Evolutionary conservation across 805 yeast genomes (phyloP), one percentile per base, ranked within the genome.

Genomic region (Ogataea angusta): DNA sequence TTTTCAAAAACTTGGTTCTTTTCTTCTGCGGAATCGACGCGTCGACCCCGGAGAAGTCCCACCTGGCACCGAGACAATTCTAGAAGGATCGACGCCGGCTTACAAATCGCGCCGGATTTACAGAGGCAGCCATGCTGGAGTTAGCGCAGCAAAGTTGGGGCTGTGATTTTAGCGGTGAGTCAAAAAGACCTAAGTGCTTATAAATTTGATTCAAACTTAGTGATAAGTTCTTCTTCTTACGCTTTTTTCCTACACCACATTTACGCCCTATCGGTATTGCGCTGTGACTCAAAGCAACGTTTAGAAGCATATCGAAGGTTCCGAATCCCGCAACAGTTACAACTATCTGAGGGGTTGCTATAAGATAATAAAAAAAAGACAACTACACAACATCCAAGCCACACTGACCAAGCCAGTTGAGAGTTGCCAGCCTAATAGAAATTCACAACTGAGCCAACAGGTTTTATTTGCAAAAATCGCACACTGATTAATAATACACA

Each of bases 81-180:
- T 27, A 36, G 35, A 40, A 18, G 13, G 15, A 19, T 31, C 43
- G 30, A 30, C 32, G 34, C 40, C 34, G n/a, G 34, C 40, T 30
- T 30, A 34, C 31, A 35, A 24, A 35, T 38, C 21, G 29, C 37
- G 37, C 34, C 37, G 28, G 29, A 7, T 21, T 22, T 15, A 13
- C n/a, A 13, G 21, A 29, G 34, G 23, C 25, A 12, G 32, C 31
- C 21, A 17, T 23, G 27, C 19, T 30, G 38, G 43, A 29, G 43
- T 40, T 40, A 34, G 35, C 43, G 34, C 35, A 28, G 35, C 35
- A 33, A 39, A 33, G 13, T 23, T 35, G 23, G 21, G 43, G 35
- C 35, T 34, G 38, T 30, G 35, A 34, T 34, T 30, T 34, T 34
- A 34, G 38, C 38, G 34, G 43, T 40, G 43, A 40, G 29, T 38